Base-by-base conservation (phyloP, 2,329 filamentous ascomycete genomes). In the Sporothrix brunneoviolacea region DNA sequence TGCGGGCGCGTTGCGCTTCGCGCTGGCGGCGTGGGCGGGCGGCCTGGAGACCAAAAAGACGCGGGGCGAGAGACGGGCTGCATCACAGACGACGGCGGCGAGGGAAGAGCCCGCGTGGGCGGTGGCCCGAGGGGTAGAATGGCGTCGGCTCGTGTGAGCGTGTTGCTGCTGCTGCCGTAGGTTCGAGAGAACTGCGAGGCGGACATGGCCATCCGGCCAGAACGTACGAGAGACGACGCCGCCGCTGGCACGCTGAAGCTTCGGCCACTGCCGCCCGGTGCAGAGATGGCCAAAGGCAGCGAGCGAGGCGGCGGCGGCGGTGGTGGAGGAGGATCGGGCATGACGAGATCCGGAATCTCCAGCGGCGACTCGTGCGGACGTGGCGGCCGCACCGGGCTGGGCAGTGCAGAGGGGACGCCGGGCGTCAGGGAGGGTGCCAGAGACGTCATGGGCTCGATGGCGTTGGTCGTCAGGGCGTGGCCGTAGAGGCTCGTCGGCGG, bases 81-180 rank as follows among this genome's bases (percentile, higher is more conserved):
- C n/a, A n/a, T n/a, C n/a, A n/a, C 60, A 0, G 60, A 55, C 4
- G 59, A 55, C 0, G 65, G 65, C 6, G 64, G 62, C 1, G 58
- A 57, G 0, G 71, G 71, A 3, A 76, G 65, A 3, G 70, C 70
- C n/a, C 67, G 63, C 5, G 55, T 70, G 0, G 74, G 74, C 0
- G 73, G 72, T 0, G 75, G 72, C 0, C 72, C 70, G 4, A 56
- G 22, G 2, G 18, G 68, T 61, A 42, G 32, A 15, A 41, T 24
- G 6, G 47, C 12, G 16, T 28, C 50, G 15, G 35, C 30, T 9
- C 1, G 22, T 22, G 35, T 28, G 37, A 22, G 35, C 18, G 15
- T 21, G 22, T 8, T 22, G 16, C 21, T 38, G 39, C 24, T n/a
- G 22, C 15, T n/a, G n/a, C n/a, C n/a, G n/a, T n/a, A n/a, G n/a